A percentile compares a stretch with the other conserved stretches of the same genome.
Conservation (phyloP, 2,329 filamentous ascomycete genomes). For the Ophiocordyceps camponoti-leonardi region DNA sequence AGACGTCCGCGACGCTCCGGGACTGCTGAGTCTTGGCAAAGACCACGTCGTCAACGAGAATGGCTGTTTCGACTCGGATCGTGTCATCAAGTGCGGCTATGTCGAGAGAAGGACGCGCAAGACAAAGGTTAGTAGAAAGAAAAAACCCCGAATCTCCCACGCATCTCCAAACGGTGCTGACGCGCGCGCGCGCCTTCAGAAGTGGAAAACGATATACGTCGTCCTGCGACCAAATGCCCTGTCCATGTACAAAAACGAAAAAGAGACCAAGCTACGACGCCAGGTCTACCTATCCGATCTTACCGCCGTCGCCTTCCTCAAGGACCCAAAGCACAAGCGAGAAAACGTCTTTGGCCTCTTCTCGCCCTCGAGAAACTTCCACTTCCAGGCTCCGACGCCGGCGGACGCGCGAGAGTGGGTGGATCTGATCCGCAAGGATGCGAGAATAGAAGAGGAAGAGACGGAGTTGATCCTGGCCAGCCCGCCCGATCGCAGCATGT, state of each 20-base stretch:
- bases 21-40: slow-evolving; percentile 6
- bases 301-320: slow-evolving; percentile 76
- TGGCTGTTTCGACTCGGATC: slow-evolving; percentile 90
- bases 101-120: slow-evolving; percentile 81
- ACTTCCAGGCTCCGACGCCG: slow-evolving; percentile 60
- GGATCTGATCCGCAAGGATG: slow-evolving; percentile 58
- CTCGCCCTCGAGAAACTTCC: slow-evolving; percentile 78
- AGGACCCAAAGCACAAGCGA: slow-evolving; percentile 74
- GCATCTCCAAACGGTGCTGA: slow-evolving; percentile 1
- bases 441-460: slow-evolving; percentile 75
- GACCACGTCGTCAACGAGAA: slow-evolving; percentile 49
- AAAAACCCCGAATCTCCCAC: slow-evolving; percentile 1
- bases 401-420: slow-evolving; percentile 79
- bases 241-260: slow-evolving; percentile 83
- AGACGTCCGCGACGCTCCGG: slow-evolving; percentile 5
- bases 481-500: slow-evolving; percentile 35
- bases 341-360: slow-evolving; percentile 86
- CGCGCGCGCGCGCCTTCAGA: slow-evolving; percentile 26
- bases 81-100: slow-evolving; percentile 76
- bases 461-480: slow-evolving; percentile 64
- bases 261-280: slow-evolving; percentile 76
- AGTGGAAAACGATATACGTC: slow-evolving; percentile 80
- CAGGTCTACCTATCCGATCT: slow-evolving; percentile 80
- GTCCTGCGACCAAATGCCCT: slow-evolving; percentile 82
- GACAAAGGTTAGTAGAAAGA: slow-evolving; percentile 65